Conservation (phyloP, 345 rosid genomes). For the Theobroma cacao region DNA sequence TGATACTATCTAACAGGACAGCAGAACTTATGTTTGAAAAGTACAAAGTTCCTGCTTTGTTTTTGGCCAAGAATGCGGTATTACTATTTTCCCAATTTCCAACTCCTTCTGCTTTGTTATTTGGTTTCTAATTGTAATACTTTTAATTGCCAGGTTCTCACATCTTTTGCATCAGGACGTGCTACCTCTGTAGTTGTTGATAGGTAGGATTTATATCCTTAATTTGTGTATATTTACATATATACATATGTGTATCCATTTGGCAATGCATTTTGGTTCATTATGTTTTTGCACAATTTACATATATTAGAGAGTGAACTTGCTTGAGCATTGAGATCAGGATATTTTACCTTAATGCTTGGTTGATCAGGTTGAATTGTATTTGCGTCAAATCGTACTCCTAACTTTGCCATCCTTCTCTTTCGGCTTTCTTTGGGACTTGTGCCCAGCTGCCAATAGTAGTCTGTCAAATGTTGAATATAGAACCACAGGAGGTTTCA, state of each 20-base stretch:
- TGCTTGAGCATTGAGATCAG: not conserved
- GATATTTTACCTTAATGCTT: not conserved
- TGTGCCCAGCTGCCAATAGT: not conserved
- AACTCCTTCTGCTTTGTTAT: not conserved
- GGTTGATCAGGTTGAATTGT: not conserved
- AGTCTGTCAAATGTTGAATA: not conserved
- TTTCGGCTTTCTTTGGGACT: not conserved
- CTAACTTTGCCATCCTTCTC: not conserved
- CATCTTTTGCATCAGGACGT: slow-evolving; percentile 98
- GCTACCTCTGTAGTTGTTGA: slow-evolving; percentile 98
- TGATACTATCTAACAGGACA: slow-evolving; percentile 25
- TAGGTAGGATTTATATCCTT: slow-evolving; percentile 12
- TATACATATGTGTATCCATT: not conserved
- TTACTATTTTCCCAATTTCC: not conserved
- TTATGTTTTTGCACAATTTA: not conserved
- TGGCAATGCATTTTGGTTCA: not conserved
- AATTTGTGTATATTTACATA: not conserved
- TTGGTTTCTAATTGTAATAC: slow-evolving; percentile 13
- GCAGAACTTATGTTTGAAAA: slow-evolving; percentile 97
- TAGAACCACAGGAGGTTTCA: not conserved
- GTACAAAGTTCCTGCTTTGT: slow-evolving; percentile 92
- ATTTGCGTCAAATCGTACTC: not conserved
- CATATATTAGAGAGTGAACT: not conserved
- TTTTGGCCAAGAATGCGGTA: slow-evolving; percentile 99
- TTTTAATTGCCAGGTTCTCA: slow-evolving; percentile 70